These are phyloP conservation scores for Penicillium paradoxum DNA, from an alignment of 495 filamentous ascomycete species.

Conservation along the genomic window DNA sequence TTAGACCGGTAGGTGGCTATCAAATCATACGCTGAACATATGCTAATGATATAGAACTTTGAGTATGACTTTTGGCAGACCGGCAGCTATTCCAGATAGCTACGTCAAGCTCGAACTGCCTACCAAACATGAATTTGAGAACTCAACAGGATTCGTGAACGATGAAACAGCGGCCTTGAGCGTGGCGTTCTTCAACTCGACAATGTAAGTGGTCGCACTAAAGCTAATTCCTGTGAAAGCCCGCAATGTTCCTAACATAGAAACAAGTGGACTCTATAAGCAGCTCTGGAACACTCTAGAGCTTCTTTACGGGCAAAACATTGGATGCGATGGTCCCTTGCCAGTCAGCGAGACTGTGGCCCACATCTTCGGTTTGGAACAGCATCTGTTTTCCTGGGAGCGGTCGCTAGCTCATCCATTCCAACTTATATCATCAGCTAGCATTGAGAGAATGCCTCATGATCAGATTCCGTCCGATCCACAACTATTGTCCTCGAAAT, in stretches of 20 bases:
- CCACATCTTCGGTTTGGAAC: constrained; percentile 16
- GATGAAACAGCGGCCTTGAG: constrained; percentile 13
- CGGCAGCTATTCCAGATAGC: constrained; percentile 34
- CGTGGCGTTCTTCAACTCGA: constrained; percentile 33
- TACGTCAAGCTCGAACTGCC: constrained; percentile 38
- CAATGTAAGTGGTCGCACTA: constrained; percentile 24
- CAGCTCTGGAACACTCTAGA: constrained; percentile 32
- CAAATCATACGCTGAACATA: neutral
- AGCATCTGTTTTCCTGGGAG: constrained; percentile 18
- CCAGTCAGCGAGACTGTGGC: constrained; percentile 11
- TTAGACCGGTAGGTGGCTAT: constrained; percentile 33
- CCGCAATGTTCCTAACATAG: neutral
- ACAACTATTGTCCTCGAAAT: constrained; percentile 14
- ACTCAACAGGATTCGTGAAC: constrained; percentile 11
- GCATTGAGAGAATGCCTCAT: neutral
- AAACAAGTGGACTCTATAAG: constrained; percentile 17
- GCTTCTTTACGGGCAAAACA: constrained; percentile 36
- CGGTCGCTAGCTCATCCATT: constrained; percentile 8
- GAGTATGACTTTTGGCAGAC: constrained; percentile 46
- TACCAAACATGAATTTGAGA: constrained; percentile 20
- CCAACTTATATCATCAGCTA: constrained; percentile 4
- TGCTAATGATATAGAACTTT: constrained; percentile 27
- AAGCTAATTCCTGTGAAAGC: neutral
- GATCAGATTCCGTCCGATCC: neutral
- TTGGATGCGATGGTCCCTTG: constrained; percentile 24